Conservation (phyloP, 192 early-diverging fungal species). For the Chytriomyces hyalinus region DNA sequence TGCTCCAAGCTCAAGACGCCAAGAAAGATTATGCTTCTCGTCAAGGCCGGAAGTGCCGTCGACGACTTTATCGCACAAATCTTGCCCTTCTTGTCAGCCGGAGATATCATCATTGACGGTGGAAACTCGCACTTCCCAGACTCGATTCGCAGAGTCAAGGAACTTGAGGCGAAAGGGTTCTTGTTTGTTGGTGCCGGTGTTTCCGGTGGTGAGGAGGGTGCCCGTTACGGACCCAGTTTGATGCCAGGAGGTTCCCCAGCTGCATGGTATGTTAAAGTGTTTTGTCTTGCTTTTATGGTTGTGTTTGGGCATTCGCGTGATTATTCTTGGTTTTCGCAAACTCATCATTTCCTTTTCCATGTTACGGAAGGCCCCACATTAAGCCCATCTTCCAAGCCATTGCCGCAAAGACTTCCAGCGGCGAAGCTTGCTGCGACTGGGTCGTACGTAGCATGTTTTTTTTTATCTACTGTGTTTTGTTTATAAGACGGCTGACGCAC, state of each 20-base stretch:
- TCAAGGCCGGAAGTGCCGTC: conserved; percentile 94
- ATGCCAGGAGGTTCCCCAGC: conserved; percentile 96
- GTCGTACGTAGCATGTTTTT: conserved; percentile 59
- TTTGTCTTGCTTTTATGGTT: background rate
- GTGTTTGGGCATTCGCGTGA: background rate
- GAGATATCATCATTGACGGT: conserved; percentile 97
- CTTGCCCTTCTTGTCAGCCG: conserved; percentile 82
- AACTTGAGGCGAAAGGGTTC: conserved; percentile 88
- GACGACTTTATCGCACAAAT: conserved; percentile 94
- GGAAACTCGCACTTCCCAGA: conserved; percentile 99
- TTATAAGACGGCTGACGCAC: background rate
- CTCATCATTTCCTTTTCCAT: background rate
- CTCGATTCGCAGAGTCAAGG: conserved; percentile 86
- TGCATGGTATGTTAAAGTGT: conserved; percentile 85
- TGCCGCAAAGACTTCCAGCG: conserved; percentile 84
- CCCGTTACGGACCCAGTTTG: conserved; percentile 92
- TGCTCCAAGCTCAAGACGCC: conserved; percentile 92
- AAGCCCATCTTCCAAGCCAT: conserved; percentile 97
- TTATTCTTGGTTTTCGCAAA: background rate
- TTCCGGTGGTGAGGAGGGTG: conserved; percentile 98
- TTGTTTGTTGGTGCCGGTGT: conserved; percentile 97
- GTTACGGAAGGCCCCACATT: conserved; percentile 69
- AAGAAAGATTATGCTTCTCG: conserved; percentile 97
- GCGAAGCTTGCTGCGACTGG: conserved; percentile 98
- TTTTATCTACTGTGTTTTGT: background rate